phyloP scores from a whole-genome alignment of 495 filamentous ascomycete species.

The Penicillium mononematosum region DNA sequence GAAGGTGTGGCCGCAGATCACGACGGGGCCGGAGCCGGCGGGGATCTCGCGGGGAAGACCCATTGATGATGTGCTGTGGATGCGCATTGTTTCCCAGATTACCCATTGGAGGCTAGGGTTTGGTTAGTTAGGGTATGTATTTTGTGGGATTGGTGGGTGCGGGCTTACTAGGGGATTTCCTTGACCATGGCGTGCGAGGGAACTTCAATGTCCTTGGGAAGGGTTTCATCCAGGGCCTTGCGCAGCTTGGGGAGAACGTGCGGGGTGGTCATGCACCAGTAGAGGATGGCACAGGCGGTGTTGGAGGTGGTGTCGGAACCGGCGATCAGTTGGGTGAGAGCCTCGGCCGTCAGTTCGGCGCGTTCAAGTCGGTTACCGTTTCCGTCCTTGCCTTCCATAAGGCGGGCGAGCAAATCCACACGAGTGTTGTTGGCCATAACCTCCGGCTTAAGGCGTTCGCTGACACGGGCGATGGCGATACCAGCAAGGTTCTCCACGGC shows the following conservation, averaged over 20 bases:
- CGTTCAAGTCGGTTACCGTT: constrained; percentile 70
- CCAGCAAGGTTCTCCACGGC: constrained; percentile 53
- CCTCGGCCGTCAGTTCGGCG: constrained; percentile 83
- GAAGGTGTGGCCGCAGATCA: constrained; percentile 62
- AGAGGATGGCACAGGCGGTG: constrained; percentile 83
- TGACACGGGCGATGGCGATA: constrained; percentile 78
- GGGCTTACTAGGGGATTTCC: constrained; percentile 67
- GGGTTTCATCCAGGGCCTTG: constrained; percentile 65
- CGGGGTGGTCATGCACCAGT: constrained; percentile 67
- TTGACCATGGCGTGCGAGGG: constrained; percentile 70
- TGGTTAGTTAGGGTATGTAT: not conserved
- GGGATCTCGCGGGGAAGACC: constrained; percentile 84
- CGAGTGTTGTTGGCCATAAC: constrained; percentile 54
- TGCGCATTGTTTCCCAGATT: constrained; percentile 86
- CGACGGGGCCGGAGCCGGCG: constrained; percentile 52
- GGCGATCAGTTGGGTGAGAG: constrained; percentile 86
- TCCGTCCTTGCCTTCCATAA: constrained; percentile 86
- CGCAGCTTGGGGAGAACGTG: constrained; percentile 71
- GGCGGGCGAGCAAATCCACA: constrained; percentile 74
- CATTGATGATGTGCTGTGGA: constrained; percentile 85
- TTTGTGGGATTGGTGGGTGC: not conserved
- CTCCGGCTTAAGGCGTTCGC: constrained; percentile 66
- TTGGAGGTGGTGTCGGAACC: constrained; percentile 90
- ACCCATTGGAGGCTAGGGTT: constrained; percentile 61
- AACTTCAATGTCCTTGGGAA: constrained; percentile 59